Base-by-base conservation (phyloP, 140 eudicot species). In the Senecio squalidus region DNA sequence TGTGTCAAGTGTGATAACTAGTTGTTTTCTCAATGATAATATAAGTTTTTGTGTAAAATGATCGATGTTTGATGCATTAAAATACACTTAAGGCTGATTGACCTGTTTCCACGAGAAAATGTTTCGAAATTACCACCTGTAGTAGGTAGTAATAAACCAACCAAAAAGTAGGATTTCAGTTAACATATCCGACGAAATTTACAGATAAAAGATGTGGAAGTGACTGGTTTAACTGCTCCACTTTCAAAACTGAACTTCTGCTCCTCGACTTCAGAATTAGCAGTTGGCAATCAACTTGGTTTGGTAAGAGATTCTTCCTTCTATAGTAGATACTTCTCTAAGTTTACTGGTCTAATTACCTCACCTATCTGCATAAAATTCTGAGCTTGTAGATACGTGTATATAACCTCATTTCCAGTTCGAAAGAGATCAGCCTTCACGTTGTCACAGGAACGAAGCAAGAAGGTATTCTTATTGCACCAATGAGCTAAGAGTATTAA, bases 241-340 rank as follows among this genome's bases (percentile, higher is more conserved):
- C 56, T 91, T 63, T 78, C 88, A 17, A 73, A 51, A 46, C 55
- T 91, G 68, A 76, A 72, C 67, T 76, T 86, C 70, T 91, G 94
- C 62, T 63, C 80, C 58, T 69, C 31, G 25, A 78, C 85, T 15
- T 77, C 78, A 36, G 59, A 71, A 72, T 79, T 91, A 61, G 98
- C 91, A 14, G 86, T 86, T 65, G 98, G 94, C 52, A 76, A 75
- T 74, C 77, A 76, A 79, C 46, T 80, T 75, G 98, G 98, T 50
- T 74, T 73, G 85, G 96, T 91, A 58, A 78, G 95, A 64, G 65
- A 55, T 67, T 13, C 59, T 48, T 64, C 60, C 40, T 7, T 62
- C 45, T 14, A 13, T 9, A 55, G n/a, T 66, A 26, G 26, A 18
- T 53, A 55, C n/a, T 16, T 63, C 16, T 28, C 24, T 54, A 29